phyloP scores from a whole-genome alignment of 2,329 filamentous ascomycete species.

The Neonectria faginata region DNA sequence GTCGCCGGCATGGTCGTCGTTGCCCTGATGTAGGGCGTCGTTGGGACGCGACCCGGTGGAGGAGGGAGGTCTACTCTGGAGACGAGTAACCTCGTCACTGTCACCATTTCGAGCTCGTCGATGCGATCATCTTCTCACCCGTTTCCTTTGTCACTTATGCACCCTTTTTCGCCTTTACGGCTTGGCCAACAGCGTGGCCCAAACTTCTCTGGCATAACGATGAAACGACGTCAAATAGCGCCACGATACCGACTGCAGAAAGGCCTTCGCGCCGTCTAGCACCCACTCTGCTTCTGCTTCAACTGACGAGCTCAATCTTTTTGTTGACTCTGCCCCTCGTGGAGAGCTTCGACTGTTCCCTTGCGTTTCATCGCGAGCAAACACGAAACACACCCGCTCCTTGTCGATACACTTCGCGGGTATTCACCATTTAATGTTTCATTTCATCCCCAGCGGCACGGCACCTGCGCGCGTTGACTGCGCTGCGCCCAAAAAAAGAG shows the following conservation, averaged over 20 bases:
- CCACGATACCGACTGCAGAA: conserved; percentile 41
- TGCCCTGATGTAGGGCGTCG: conserved; percentile 61
- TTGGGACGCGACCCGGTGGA: conserved; percentile 10
- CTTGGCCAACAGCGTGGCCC: conserved; percentile 31
- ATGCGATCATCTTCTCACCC: conserved; percentile 34
- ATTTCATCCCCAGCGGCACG: conserved; percentile 40
- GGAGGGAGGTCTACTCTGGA: conserved; percentile 13
- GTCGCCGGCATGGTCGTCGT: conserved; percentile 63
- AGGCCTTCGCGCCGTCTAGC: conserved; percentile 37
- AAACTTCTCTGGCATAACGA: conserved; percentile 40
- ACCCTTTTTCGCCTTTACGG: conserved; percentile 24
- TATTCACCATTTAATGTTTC: conserved; percentile 40
- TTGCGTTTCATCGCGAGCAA: conserved; percentile 43
- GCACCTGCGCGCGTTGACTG: conserved; percentile 46
- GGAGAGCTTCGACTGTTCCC: conserved; percentile 44
- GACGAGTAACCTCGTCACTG: conserved; percentile 24
- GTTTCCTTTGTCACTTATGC: conserved; percentile 39
- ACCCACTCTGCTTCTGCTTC: conserved; percentile 34
- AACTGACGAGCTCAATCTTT: conserved; percentile 37
- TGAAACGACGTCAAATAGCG: conserved; percentile 44
- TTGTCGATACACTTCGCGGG: conserved; percentile 31
- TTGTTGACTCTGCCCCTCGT: conserved; percentile 38
- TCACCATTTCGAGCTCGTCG: conserved; percentile 33
- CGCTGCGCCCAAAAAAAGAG: conserved; percentile 38
- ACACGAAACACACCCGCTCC: conserved; percentile 33